A percentile compares a stretch with the other conserved stretches of the same genome.
phyloP scores from a whole-genome alignment of 345 rosid genomes.

The Hibiscus syriacus region DNA sequence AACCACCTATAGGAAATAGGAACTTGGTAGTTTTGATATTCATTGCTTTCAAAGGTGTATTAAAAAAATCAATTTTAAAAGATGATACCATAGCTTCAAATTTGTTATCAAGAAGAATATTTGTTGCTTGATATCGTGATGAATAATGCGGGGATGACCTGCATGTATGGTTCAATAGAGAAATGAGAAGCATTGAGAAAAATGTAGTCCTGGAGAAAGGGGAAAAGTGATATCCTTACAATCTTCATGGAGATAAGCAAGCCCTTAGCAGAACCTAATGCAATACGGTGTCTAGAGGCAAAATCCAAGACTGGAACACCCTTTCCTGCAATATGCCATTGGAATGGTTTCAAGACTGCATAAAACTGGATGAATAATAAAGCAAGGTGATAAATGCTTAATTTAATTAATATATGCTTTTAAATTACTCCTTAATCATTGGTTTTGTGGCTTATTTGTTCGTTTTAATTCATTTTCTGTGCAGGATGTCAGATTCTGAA shows the following conservation, averaged over 20 bases:
- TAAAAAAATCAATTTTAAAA: background rate
- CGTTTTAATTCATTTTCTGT: too few species aligned
- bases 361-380: background rate
- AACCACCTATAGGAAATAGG: slow-evolving; percentile 49
- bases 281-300: slow-evolving; percentile 62
- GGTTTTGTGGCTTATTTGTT: too few species aligned
- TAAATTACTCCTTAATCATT: too few species aligned
- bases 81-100: slow-evolving; percentile 82
- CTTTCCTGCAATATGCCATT: slow-evolving; percentile 40
- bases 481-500: too few species aligned
- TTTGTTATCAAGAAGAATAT: slow-evolving; percentile 73
- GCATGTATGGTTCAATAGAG: slow-evolving; percentile 1
- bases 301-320: slow-evolving; percentile 75
- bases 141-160: slow-evolving; percentile 94
- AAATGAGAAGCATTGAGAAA: slow-evolving; percentile 1
- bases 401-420: too few species aligned
- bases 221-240: slow-evolving; percentile 35
- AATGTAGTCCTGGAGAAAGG: background rate
- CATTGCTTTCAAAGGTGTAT: background rate
- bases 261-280: slow-evolving; percentile 90
- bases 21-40: background rate
- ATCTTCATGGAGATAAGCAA: slow-evolving; percentile 96
- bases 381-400: too few species aligned
- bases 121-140: slow-evolving; percentile 85
- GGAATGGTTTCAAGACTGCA: background rate